Base-by-base conservation (phyloP, 805 yeast species). In the Yamadazyma sp. region DNA sequence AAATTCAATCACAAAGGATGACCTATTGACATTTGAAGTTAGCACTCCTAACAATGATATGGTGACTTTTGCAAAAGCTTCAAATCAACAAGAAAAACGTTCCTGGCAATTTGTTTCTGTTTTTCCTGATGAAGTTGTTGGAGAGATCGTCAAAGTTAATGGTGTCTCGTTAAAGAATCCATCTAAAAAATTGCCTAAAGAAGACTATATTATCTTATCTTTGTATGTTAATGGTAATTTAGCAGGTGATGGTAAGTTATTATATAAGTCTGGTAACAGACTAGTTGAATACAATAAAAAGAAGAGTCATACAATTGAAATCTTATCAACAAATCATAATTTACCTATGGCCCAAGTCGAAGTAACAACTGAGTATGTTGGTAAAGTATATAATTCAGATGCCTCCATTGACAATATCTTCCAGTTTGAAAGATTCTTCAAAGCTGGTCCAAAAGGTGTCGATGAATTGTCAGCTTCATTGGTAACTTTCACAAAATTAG, bases 71-170 rank as follows among this genome's bases (percentile, higher is more conserved):
- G 73, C 79, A n/a, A 79, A 78, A 50, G 86, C 84, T 9, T 72
- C 85, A 0, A 81, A 81, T 56, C 86, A 78, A 49, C 53, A 56
- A 11, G 70, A 69, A 7, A 56, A 60, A 26, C 54, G 64, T 17
- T 43, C 56, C 6, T 86, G 94, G 94, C 77, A 75, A 36, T 84
- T 87, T 48, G 72, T 84, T 7, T 78, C 91, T 2, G 86, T 83
- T 9, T 68, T 71, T 45, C 78, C 86, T 1, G 80, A 75, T 26
- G 96, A 87, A 58, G 65, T 69, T 10, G 65, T 86, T 38, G 84
- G 89, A 23, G 95, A 86, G 54, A 66, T 75, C 23, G 72, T 87
- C 30, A 77, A 77, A 49, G 65, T 86, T 11, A 68, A 74, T 42
- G 85, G 85, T 26, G 59, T 85, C 15, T 70, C 73, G 13, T 44